Evolutionary conservation across 805 yeast genomes (phyloP).

Genomic region (Jamesozyma jinghongensis): DNA sequence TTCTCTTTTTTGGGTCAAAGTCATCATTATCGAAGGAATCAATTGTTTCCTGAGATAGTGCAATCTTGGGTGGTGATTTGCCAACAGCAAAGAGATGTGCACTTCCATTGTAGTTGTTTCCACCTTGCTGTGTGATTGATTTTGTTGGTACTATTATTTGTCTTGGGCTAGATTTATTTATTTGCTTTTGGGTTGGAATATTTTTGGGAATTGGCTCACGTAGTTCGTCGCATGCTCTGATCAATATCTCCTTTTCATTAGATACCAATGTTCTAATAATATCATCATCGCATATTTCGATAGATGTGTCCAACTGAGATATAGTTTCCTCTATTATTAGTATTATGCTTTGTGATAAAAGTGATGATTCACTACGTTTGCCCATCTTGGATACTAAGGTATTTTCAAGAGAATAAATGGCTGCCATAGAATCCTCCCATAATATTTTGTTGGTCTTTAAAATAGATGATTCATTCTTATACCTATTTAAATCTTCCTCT

Average conservation of each 20-base stretch:
- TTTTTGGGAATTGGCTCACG: background rate
- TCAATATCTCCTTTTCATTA: slow-evolving; percentile 17
- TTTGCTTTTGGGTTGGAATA: background rate
- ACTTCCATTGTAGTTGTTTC: background rate
- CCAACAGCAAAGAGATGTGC: slow-evolving; percentile 13
- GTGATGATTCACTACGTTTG: background rate
- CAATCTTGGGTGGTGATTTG: slow-evolving; percentile 27
- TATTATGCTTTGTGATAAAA: background rate
- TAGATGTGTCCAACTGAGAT: background rate
- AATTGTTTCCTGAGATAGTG: slow-evolving; percentile 6
- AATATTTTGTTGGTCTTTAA: slow-evolving; percentile 10
- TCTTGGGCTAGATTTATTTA: background rate
- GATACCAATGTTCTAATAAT: slow-evolving; percentile 6
- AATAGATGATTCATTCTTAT: slow-evolving; percentile 16
- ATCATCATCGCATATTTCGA: background rate
- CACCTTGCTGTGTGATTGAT: no score
- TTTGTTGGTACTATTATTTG: background rate
- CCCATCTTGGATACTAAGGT: slow-evolving; percentile 4
- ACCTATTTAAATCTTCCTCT: slow-evolving; percentile 17
- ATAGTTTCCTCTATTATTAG: slow-evolving; percentile 2
- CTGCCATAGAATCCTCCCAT: slow-evolving; percentile 20
- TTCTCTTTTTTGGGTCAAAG: background rate
- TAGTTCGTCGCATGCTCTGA: slow-evolving; percentile 16
- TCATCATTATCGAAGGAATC: background rate
- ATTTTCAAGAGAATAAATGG: slow-evolving; percentile 17